phyloP scores from a whole-genome alignment of 257 asterid species.

The Primulina eburnea region DNA sequence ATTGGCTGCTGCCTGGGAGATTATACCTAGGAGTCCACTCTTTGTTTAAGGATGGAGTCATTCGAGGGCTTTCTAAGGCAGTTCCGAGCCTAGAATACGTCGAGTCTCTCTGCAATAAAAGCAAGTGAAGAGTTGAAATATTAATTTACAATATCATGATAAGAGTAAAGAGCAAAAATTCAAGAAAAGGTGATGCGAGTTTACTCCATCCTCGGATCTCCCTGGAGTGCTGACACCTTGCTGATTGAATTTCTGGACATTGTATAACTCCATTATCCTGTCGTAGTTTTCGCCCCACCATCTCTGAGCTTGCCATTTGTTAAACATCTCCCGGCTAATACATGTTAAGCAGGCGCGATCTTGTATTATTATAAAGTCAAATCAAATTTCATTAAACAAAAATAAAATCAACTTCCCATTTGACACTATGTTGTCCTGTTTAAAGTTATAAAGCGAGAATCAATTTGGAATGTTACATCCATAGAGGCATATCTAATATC shows the following conservation, averaged over 20 bases:
- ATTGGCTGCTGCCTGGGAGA: conserved; percentile 34
- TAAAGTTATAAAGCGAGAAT: neutral
- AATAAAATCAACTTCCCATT: neutral
- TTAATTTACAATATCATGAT: neutral
- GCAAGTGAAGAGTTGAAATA: neutral
- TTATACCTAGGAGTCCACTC: conserved; percentile 58
- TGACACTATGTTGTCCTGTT: neutral
- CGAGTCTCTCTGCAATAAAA: conserved; percentile 81
- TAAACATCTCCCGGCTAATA: conserved; percentile 74
- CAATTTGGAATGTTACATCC: neutral
- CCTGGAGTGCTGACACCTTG: conserved; percentile 81
- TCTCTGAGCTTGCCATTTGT: conserved; percentile 86
- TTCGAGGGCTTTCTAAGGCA: conserved; percentile 71
- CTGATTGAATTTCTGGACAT: conserved; percentile 77
- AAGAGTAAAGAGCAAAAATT: neutral
- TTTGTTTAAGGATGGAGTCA: conserved; percentile 71
- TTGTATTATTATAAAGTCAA: neutral
- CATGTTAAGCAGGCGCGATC: neutral
- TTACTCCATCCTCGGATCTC: conserved; percentile 85
- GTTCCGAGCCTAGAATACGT: conserved; percentile 72
- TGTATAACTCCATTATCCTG: conserved; percentile 82
- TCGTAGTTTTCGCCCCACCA: conserved; percentile 94
- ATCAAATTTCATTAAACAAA: too few relatives aligned
- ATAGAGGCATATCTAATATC: neutral
- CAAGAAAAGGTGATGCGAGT: conserved; percentile 7